Evolutionary conservation across 257 asterid genomes (phyloP), one percentile per base, ranked within the genome.

Genomic region (Primulina eburnea): DNA sequence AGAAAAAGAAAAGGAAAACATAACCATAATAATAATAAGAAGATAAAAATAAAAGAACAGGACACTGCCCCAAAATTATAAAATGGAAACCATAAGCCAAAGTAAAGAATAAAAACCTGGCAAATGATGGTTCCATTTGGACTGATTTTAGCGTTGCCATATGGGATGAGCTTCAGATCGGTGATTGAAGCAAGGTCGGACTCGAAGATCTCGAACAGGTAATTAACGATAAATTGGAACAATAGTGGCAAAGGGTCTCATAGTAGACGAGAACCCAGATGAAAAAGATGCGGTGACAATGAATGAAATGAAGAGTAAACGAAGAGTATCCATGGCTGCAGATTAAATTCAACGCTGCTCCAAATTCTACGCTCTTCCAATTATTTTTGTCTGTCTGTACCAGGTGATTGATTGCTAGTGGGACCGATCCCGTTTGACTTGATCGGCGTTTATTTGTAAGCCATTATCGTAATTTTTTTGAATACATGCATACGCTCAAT

Each of bases 161-260:
- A 84, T 40, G 89, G 89, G 29, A 77, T 50, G 38, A 84, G 77
- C 81, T 69, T 82, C 12, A 84, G 79, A 77, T 84, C 83, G 79
- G 87, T 82, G 57, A 84, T 75, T 5, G 87, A 68, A 55, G 71
- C 66, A 58, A 84, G 81, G 38, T 77, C 87, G 11, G 89, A 72
- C 2, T 84, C 78, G 70, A 84, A 77, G 68, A 84, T 61, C 63
- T 73, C 62, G 73, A 55, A 60, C 6, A 82, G 82, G 65, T 73
- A 77, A 75, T 82, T 84, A 85, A 82, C 87, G 58, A 84, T 79
- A 84, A 73, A 60, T 82, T 84, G 77, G 87, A 77, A n/a, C 89
- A 84, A 66, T 82, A 82, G 1, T 87, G 89, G 64, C 89, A 84
- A n/a, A 84, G 83, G 40, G 79, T 33, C 66, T 84, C 89, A 75